Evolutionary conservation across 805 yeast genomes (phyloP).

Genomic region (Wickerhamiella allomyrinae): DNA sequence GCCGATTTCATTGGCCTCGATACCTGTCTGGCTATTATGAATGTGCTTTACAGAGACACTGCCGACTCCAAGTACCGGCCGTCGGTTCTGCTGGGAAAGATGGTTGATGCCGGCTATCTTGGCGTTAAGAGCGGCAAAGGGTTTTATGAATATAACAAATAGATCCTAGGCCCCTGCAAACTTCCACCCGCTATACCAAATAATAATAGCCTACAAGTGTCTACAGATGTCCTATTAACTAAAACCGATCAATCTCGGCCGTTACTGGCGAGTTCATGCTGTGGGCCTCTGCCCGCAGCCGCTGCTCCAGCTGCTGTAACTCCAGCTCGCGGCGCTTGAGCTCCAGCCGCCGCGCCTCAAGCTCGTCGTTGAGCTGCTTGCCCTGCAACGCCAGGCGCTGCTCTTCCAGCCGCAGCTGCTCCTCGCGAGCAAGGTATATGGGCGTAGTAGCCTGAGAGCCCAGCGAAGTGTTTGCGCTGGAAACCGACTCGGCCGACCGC

Average conservation of each 20-base stretch:
- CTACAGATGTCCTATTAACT: neutral
- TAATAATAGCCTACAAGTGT: neutral
- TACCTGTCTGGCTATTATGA: constrained; percentile 30
- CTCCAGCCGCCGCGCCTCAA: constrained; percentile 67
- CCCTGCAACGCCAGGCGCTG: constrained; percentile 77
- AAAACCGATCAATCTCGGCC: constrained; percentile 2
- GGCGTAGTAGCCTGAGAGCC: constrained; percentile 17
- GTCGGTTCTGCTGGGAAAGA: constrained; percentile 24
- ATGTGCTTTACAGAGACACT: constrained; percentile 28
- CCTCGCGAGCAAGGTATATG: constrained; percentile 57
- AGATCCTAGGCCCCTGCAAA: too few relatives aligned
- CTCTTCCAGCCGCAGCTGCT: constrained; percentile 78
- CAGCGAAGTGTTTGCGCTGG: constrained; percentile 7
- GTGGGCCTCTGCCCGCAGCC: constrained; percentile 44
- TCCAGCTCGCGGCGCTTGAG: constrained; percentile 74
- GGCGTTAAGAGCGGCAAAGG: constrained; percentile 31
- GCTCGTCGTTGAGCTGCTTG: constrained; percentile 77
- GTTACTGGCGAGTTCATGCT: constrained; percentile 6
- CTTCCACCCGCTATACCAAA: neutral
- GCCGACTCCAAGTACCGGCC: constrained; percentile 32
- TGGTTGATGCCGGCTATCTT: constrained; percentile 31
- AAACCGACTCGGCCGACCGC: constrained; percentile 11
- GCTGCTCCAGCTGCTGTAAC: constrained; percentile 63
- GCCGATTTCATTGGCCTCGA: constrained; percentile 33
- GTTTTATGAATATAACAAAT: constrained; percentile 26